phyloP scores from a whole-genome alignment of 164 flowering plant species.

The Piper longum region DNA sequence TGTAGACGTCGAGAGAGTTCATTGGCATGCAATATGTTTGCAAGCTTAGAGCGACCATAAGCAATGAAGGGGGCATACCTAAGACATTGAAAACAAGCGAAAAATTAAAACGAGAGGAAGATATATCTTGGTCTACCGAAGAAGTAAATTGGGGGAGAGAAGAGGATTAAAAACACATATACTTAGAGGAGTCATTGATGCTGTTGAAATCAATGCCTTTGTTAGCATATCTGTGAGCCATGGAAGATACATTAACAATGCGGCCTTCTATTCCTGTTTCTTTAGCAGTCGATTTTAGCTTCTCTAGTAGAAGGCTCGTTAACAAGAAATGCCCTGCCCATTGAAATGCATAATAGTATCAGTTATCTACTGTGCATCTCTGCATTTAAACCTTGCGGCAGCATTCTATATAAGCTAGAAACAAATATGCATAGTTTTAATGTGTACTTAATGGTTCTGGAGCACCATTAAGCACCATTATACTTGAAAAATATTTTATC shows the following conservation, averaged over 20 bases:
- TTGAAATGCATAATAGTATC: too few species aligned
- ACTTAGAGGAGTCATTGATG: conserved; percentile 40
- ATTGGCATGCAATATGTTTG: conserved; percentile 52
- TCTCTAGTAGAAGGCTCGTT: conserved; percentile 49
- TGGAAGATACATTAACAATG: conserved; percentile 54
- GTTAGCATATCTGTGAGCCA: conserved; percentile 26
- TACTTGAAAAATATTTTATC: too few species aligned
- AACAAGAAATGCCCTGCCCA: conserved; percentile 65
- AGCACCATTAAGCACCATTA: too few species aligned
- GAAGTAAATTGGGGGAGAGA: background rate
- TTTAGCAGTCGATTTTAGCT: conserved; percentile 45
- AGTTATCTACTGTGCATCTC: too few species aligned
- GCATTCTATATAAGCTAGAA: too few species aligned
- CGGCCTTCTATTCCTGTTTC: conserved; percentile 46
- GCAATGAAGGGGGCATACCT: conserved; percentile 36
- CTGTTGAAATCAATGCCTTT: conserved; percentile 40
- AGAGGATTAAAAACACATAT: background rate
- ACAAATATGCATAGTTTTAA: too few species aligned
- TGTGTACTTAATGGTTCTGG: too few species aligned
- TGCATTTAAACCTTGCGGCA: too few species aligned
- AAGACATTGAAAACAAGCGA: background rate
- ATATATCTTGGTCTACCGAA: background rate
- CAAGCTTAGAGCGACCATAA: conserved; percentile 64
- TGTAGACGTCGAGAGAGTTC: conserved; percentile 36
- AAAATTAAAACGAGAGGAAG: background rate